phyloP scores from a whole-genome alignment of 768 basidiomycete species.

The Podaxis pistillaris region DNA sequence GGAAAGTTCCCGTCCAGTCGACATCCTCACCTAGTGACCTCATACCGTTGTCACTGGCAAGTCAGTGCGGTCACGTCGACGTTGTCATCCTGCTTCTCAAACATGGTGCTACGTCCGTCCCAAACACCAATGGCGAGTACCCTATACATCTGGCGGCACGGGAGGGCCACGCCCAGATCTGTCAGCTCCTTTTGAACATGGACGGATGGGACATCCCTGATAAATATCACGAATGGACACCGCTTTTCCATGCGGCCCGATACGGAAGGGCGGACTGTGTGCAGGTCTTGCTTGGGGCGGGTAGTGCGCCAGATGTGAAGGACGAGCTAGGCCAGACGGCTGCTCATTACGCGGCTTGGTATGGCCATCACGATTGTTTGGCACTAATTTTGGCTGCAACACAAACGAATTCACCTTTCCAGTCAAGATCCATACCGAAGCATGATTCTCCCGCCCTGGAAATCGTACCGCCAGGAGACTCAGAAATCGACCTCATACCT shows the following conservation, averaged over 20 bases:
- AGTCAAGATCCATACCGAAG: slow-evolving; percentile 21
- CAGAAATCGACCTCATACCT: slow-evolving; percentile 90
- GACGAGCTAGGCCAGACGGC: slow-evolving; percentile 88
- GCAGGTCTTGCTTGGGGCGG: slow-evolving; percentile 73
- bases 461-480: slow-evolving; percentile 39
- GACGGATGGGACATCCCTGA: slow-evolving; percentile 86
- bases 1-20: slow-evolving; percentile 63
- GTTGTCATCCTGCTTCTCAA: slow-evolving; percentile 77
- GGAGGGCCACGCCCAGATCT: slow-evolving; percentile 87
- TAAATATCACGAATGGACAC: slow-evolving; percentile 99
- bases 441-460: slow-evolving; percentile 42
- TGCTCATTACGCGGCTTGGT: slow-evolving; percentile 96
- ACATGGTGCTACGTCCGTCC: slow-evolving; percentile 71
- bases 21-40: slow-evolving; percentile 62
- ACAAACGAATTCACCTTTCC: slow-evolving; percentile 26
- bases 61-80: slow-evolving; percentile 84
- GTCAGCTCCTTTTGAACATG: slow-evolving; percentile 67
- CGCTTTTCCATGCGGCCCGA: slow-evolving; percentile 91
- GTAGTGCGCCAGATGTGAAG: slow-evolving; percentile 66
- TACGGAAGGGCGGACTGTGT: slow-evolving; percentile 80
- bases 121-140: slow-evolving; percentile 95
- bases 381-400: slow-evolving; percentile 53
- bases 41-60: slow-evolving; percentile 86
- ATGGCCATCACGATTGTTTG: slow-evolving; percentile 77
- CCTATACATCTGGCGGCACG: slow-evolving; percentile 95